phyloP scores from a whole-genome alignment of 2,329 filamentous ascomycete species.

The Bipolaris bicolor region DNA sequence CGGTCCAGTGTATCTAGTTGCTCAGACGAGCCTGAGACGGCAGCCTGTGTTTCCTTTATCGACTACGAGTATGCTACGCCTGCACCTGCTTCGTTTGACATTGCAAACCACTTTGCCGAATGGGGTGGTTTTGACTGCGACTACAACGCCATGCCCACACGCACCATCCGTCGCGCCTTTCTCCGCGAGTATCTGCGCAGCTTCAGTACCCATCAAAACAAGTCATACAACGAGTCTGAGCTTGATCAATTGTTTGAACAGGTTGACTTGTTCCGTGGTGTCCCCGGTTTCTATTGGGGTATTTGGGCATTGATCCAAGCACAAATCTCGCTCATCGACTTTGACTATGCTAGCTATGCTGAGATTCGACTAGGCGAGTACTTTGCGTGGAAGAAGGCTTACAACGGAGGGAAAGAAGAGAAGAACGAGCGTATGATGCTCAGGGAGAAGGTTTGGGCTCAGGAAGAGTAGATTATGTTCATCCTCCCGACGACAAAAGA shows the following conservation, averaged over 20 bases:
- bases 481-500: background rate
- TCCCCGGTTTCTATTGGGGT: slow-evolving; percentile 90
- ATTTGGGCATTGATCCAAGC: slow-evolving; percentile 97
- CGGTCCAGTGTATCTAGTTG: slow-evolving; percentile 42
- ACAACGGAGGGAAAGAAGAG: slow-evolving; percentile 67
- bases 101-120: slow-evolving; percentile 97
- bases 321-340: slow-evolving; percentile 92
- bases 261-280: slow-evolving; percentile 84
- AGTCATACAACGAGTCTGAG: slow-evolving; percentile 60
- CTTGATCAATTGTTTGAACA: slow-evolving; percentile 74
- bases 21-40: slow-evolving; percentile 38
- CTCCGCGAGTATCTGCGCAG: slow-evolving; percentile 80
- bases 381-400: slow-evolving; percentile 85
- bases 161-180: slow-evolving; percentile 77
- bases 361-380: slow-evolving; percentile 88
- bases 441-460: slow-evolving; percentile 81
- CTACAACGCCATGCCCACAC: slow-evolving; percentile 79
- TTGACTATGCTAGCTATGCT: slow-evolving; percentile 93
- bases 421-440: slow-evolving; percentile 64
- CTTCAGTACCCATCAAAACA: slow-evolving; percentile 60
- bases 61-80: slow-evolving; percentile 98
- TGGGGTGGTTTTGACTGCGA: slow-evolving; percentile 98
- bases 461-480: slow-evolving; percentile 51
- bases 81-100: slow-evolving; percentile 91
- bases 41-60: slow-evolving; percentile 69